Evolutionary conservation across 2,329 filamentous ascomycete species (phyloP).

Genomic region (Cladosporium sp.): DNA sequence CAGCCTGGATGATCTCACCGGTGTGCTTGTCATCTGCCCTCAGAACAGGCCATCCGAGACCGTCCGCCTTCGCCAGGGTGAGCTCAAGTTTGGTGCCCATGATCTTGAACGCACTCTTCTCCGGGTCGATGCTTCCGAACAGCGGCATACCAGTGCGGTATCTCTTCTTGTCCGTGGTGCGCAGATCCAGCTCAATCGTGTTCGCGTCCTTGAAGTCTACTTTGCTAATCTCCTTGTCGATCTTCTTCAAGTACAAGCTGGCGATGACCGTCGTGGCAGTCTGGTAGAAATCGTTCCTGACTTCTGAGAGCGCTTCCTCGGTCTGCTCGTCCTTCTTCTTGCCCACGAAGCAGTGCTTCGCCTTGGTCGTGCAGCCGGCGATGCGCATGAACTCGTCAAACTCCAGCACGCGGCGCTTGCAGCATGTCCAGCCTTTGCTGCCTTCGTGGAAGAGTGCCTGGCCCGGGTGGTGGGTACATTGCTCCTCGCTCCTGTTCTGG

Average conservation of each 20-base stretch:
- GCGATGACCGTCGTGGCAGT: conserved; percentile 81
- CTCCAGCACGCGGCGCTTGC: conserved; percentile 90
- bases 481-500: conserved; percentile 64
- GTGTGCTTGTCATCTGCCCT: conserved; percentile 72
- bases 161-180: conserved; percentile 82
- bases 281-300: conserved; percentile 96
- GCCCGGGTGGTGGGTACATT: conserved; percentile 86
- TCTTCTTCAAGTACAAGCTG: conserved; percentile 95
- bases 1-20: conserved; percentile 86
- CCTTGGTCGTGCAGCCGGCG: conserved; percentile 81
- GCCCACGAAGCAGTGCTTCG: conserved; percentile 80
- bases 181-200: conserved; percentile 73
- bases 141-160: conserved; percentile 74
- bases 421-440: conserved; percentile 96
- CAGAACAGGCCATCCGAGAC: conserved; percentile 80
- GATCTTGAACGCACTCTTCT: conserved; percentile 74
- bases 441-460: conserved; percentile 95
- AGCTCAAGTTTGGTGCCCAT: conserved; percentile 89
- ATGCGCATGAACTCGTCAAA: conserved; percentile 99
- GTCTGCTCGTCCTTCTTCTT: conserved; percentile 58
- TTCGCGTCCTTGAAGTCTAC: conserved; percentile 63
- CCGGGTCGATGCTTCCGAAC: conserved; percentile 73
- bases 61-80: conserved; percentile 70
- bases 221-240: conserved; percentile 75
- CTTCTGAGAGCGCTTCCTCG: conserved; percentile 76